Evolutionary conservation across 2,329 filamentous ascomycete genomes (phyloP).

Genomic region (Fusarium verticillioides): DNA sequence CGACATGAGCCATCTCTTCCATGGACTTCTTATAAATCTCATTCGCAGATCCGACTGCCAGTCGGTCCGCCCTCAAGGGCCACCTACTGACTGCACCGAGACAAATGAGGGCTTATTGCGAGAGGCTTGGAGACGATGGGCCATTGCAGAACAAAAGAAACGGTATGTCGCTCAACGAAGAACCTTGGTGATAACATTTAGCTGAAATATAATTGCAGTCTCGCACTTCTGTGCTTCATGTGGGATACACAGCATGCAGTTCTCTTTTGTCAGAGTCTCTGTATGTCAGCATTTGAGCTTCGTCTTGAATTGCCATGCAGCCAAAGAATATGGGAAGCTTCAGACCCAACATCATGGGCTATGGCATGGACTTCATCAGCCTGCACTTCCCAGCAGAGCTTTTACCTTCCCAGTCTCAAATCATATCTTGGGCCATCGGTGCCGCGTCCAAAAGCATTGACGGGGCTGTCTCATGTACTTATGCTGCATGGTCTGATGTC

Average conservation of each 20-base stretch:
- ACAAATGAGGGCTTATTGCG: not conserved
- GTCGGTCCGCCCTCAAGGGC: not conserved
- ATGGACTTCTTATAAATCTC: constrained; percentile 53
- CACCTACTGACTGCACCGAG: not conserved
- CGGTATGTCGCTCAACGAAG: not conserved
- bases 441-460: not conserved
- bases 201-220: not conserved
- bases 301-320: constrained; percentile 66
- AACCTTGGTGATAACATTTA: rapidly evolving
- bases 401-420: not conserved
- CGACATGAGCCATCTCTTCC: constrained; percentile 69
- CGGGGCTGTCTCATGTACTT: constrained; percentile 62
- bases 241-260: constrained; percentile 75
- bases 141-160: constrained; percentile 10
- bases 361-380: constrained; percentile 32
- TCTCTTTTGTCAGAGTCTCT: constrained; percentile 72
- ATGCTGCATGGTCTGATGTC: constrained; percentile 72
- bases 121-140: constrained; percentile 4
- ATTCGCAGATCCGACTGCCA: constrained; percentile 51
- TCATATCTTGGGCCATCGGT: not conserved
- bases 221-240: constrained; percentile 71
- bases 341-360: constrained; percentile 62
- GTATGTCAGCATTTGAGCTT: constrained; percentile 73
- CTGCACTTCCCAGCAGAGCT: not conserved
- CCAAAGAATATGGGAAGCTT: constrained; percentile 67